These are phyloP conservation scores for Dentipellis sp. DNA, from an alignment of 768 basidiomycete genomes.

Conservation along the genomic window DNA sequence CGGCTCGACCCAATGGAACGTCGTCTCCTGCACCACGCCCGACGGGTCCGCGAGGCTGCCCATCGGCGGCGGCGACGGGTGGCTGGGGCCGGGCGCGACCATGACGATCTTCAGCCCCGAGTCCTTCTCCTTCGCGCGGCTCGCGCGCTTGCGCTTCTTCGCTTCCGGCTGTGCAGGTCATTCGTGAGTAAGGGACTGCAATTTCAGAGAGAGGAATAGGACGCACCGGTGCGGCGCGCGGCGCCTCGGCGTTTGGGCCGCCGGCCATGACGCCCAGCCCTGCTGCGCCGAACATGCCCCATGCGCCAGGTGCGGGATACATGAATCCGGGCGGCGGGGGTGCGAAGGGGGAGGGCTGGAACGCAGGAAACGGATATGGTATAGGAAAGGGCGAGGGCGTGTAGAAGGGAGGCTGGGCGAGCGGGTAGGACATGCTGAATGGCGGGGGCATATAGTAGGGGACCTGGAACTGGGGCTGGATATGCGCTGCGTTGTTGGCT, in stretches of 20 bases:
- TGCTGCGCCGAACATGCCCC: background rate
- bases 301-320: constrained; percentile 4
- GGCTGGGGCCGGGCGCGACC: background rate
- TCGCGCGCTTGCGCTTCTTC: background rate
- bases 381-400: constrained; percentile 17
- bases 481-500: constrained; percentile 4
- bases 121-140: background rate
- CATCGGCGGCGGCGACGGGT: background rate
- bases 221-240: too few relatives aligned
- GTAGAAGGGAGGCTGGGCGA: constrained; percentile 13
- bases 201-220: too few relatives aligned
- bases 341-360: background rate
- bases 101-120: background rate
- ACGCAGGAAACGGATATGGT: constrained; percentile 9
- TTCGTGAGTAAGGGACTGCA: too few relatives aligned
- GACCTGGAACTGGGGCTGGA: constrained; percentile 14
- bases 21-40: background rate
- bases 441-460: constrained; percentile 32
- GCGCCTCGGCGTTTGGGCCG: too few relatives aligned
- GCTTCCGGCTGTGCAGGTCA: background rate
- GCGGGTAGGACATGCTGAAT: constrained; percentile 21
- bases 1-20: background rate
- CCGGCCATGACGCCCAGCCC: too few relatives aligned
- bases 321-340: constrained; percentile 14
- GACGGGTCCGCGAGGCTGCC: background rate